These are phyloP conservation scores for Avena atlantica DNA, from an alignment of 176 grass and related monocot genomes.

Conservation along the genomic window DNA sequence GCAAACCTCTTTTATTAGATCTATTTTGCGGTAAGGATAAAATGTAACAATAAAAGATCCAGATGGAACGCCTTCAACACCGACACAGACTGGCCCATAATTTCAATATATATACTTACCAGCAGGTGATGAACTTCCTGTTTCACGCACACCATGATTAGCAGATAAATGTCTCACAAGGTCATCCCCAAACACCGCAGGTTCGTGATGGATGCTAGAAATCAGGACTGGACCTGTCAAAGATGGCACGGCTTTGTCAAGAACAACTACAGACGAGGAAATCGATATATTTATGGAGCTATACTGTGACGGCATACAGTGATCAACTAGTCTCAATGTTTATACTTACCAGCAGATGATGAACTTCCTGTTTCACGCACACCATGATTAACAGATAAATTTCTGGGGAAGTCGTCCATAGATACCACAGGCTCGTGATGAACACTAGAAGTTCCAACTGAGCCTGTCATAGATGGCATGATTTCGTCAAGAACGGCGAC, in stretches of 20 bases:
- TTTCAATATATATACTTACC: slow-evolving; percentile 31
- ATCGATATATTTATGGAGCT: slow-evolving; percentile 52
- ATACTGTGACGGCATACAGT: slow-evolving; percentile 37
- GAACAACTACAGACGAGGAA: slow-evolving; percentile 42
- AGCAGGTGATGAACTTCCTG: slow-evolving; percentile 41
- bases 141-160: slow-evolving; percentile 2
- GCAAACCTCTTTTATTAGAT: slow-evolving; percentile 9
- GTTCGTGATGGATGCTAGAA: slow-evolving; percentile 12
- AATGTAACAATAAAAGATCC: not conserved
- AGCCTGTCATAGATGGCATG: slow-evolving; percentile 43
- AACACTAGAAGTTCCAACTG: not conserved
- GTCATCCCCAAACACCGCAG: not conserved
- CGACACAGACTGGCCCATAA: not conserved
- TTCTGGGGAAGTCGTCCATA: not conserved
- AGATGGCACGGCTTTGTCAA: slow-evolving; percentile 55
- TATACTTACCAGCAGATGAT: slow-evolving; percentile 44
- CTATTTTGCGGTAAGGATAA: slow-evolving; percentile 8
- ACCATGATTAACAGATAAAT: not conserved
- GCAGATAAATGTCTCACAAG: slow-evolving; percentile 15
- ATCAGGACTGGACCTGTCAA: not conserved
- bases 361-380: slow-evolving; percentile 37
- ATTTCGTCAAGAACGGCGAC: slow-evolving; percentile 63
- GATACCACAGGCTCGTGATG: slow-evolving; percentile 5
- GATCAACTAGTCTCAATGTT: not conserved
- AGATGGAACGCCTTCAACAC: not conserved